Base-by-base conservation (phyloP, 495 filamentous ascomycete genomes). In the Hypoxylon perforatum region DNA sequence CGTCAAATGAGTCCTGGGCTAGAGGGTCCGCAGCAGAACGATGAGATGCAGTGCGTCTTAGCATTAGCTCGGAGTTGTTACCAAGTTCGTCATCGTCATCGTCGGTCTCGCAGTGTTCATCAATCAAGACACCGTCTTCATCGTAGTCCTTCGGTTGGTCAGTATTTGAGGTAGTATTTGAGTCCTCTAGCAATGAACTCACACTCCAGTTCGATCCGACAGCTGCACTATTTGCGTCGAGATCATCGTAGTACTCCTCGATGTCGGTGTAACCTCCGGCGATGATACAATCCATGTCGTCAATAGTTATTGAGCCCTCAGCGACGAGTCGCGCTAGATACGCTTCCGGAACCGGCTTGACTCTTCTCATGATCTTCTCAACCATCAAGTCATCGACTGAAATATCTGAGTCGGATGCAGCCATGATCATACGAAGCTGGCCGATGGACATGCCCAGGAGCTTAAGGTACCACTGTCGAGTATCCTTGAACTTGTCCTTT, bases 221-320 rank as follows among this genome's bases (percentile, higher is more conserved):
- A 0, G 45, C 21, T 10, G 19, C 49, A 3, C 49, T 46, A 8
- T 47, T 53, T 0, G 10, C 39, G 8, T 38, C 4, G 1, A 67
- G 1, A 12, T 67, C 65, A 0, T 48, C 33, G 58, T 42, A 63
- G 23, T 53, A 67, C 0, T 45, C 65, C 4, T 67, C 58, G 14
- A 67, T 23, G 8, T 22, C 53, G 7, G 15, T 5, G 18, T 67
- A 67, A 28, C 14, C 18, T 44, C 58, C 65, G 0, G 21, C n/a
- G 7, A 67, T 14, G 21, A 67, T 63, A 17, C 57, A 57, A 0
- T 67, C 58, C 58, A 54, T 55, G 0, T 67, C 58, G 9, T 17
- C 42, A 4, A 23, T 0, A 6, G 58, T 33, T 39, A 67, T 36
- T 1, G 8, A 1, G 19, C 35, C 41, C 2, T 6, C 22, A 1